These are phyloP conservation scores for Apophysomyces trapeziformis DNA, from an alignment of 371 early-diverging fungal genomes.

Conservation along the genomic window DNA sequence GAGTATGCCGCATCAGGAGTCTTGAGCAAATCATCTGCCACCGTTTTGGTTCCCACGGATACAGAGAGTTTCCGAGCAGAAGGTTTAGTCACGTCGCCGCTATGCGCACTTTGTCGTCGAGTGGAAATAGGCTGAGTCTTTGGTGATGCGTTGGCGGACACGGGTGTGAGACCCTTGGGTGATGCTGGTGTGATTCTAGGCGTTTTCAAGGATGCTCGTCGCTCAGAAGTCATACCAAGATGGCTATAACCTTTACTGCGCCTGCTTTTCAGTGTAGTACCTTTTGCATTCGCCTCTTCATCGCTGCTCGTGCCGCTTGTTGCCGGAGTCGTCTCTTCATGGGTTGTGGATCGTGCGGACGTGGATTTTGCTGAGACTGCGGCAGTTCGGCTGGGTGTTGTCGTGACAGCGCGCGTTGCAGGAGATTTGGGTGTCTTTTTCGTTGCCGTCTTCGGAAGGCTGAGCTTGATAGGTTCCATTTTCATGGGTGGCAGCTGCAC, in stretches of 20 bases:
- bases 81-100: not conserved
- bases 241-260: constrained; percentile 5
- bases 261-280: not conserved
- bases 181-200: constrained; percentile 10
- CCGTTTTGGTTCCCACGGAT: constrained; percentile 18
- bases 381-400: not conserved
- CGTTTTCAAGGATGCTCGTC: constrained; percentile 16
- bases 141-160: constrained; percentile 17
- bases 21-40: constrained; percentile 13
- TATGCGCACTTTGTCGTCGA: constrained; percentile 11
- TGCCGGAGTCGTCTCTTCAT: not conserved
- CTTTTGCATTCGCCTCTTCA: constrained; percentile 20
- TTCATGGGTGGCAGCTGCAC: constrained; percentile 56
- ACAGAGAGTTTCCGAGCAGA: constrained; percentile 23
- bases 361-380: not conserved
- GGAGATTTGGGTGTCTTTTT: not conserved
- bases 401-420: constrained; percentile 5
- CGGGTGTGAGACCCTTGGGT: constrained; percentile 7
- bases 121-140: constrained; percentile 18
- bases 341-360: not conserved
- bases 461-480: constrained; percentile 45
- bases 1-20: constrained; percentile 12
- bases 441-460: constrained; percentile 23
- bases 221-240: constrained; percentile 14
- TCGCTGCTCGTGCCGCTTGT: constrained; percentile 24